phyloP scores from a whole-genome alignment of 805 yeast species.

The Candida jianshihensis region DNA sequence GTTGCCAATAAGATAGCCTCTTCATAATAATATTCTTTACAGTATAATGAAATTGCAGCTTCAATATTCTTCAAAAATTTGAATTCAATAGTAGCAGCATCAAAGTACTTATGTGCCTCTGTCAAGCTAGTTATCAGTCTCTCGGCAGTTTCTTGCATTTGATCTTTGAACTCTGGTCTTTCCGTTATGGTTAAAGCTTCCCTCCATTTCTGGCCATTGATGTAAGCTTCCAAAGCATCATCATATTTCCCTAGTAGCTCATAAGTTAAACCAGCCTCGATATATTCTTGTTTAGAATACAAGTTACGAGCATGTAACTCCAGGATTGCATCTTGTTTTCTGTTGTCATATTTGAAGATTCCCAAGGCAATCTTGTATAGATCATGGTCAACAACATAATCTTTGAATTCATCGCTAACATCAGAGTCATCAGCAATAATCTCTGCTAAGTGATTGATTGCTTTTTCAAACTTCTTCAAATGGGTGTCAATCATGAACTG shows the following conservation, averaged over 20 bases:
- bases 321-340: conserved; percentile 49
- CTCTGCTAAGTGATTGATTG: conserved; percentile 56
- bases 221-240: conserved; percentile 65
- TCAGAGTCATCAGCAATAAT: conserved; percentile 29
- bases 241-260: conserved; percentile 56
- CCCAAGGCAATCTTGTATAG: conserved; percentile 65
- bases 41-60: conserved; percentile 58
- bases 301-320: conserved; percentile 56
- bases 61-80: conserved; percentile 53
- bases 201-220: conserved; percentile 71
- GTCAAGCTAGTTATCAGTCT: conserved; percentile 52
- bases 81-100: conserved; percentile 73
- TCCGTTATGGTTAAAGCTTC: conserved; percentile 68
- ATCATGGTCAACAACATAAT: conserved; percentile 61
- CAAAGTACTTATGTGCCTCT: conserved; percentile 66
- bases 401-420: conserved; percentile 50
- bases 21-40: conserved; percentile 69
- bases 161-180: conserved; percentile 30
- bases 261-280: conserved; percentile 73
- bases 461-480: conserved; percentile 61
- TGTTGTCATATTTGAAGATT: conserved; percentile 49
- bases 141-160: conserved; percentile 43
- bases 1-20: conserved; percentile 66
- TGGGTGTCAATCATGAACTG: conserved; percentile 74
- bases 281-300: conserved; percentile 46